Conservation (phyloP, 176 grass and related monocot species). For the Typha latifolia region DNA sequence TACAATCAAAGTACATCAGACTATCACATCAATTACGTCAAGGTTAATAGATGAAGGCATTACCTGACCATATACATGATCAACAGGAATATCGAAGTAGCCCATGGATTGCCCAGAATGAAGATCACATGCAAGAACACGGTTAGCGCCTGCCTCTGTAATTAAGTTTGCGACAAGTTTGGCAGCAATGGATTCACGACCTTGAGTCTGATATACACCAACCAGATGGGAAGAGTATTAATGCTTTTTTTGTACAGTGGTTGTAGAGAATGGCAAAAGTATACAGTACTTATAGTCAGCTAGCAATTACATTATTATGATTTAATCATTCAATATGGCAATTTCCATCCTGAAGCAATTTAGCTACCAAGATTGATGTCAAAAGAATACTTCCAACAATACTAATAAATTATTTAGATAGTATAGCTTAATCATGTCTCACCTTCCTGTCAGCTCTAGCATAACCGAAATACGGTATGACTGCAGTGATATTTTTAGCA, state of each 20-base stretch:
- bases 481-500: slow-evolving; percentile 69
- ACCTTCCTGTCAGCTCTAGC: slow-evolving; percentile 68
- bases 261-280: background rate
- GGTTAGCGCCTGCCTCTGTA: slow-evolving; percentile 69
- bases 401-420: background rate
- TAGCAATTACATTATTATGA: too few species aligned
- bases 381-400: background rate
- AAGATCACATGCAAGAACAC: slow-evolving; percentile 73
- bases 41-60: background rate
- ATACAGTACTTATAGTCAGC: too few species aligned
- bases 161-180: slow-evolving; percentile 87
- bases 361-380: too few species aligned
- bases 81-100: slow-evolving; percentile 86
- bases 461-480: slow-evolving; percentile 78
- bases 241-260: background rate
- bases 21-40: too few species aligned
- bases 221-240: background rate
- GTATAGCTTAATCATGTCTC: background rate
- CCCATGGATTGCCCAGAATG: slow-evolving; percentile 88
- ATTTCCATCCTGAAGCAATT: too few species aligned
- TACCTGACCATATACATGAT: slow-evolving; percentile 72
- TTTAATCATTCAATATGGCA: too few species aligned
- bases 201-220: slow-evolving; percentile 30
- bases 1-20: too few species aligned
- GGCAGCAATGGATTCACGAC: slow-evolving; percentile 63